phyloP scores from a whole-genome alignment of 2,329 filamentous ascomycete species.

The Cladorrhinum sp. region DNA sequence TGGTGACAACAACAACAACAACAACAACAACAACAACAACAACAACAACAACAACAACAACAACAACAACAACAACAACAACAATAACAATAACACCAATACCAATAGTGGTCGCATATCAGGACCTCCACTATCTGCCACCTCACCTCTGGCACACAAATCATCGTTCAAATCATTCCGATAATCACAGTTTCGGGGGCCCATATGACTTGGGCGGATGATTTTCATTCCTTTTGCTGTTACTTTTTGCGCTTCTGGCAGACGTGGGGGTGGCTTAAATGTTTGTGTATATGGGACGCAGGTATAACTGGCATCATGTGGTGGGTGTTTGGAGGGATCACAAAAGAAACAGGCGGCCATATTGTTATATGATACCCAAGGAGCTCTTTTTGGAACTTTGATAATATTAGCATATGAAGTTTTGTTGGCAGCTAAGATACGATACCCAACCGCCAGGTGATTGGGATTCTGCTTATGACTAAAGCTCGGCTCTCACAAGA shows the following conservation, averaged over 20 bases:
- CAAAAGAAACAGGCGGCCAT: background rate
- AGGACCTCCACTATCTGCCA: slow-evolving; percentile 29
- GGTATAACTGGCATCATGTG: no score
- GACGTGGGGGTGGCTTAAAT: background rate
- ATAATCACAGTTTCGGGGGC: slow-evolving; percentile 28
- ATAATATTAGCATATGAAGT: background rate
- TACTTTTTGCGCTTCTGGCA: background rate
- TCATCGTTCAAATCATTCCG: slow-evolving; percentile 45
- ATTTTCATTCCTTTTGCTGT: background rate
- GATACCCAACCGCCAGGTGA: background rate
- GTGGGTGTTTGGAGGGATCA: background rate
- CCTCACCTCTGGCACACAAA: slow-evolving; percentile 46
- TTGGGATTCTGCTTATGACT: background rate
- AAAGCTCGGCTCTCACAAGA: no score
- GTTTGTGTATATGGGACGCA: background rate
- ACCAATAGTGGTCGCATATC: slow-evolving; percentile 36
- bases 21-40: background rate
- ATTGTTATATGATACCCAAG: background rate
- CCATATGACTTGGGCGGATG: background rate
- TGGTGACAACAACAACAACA: background rate
- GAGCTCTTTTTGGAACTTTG: background rate
- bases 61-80: background rate
- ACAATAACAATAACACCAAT: background rate
- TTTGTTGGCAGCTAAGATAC: background rate
- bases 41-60: no score